Base-by-base conservation (phyloP, 2,329 filamentous ascomycete species). In the Ceratocystis huliohia region DNA sequence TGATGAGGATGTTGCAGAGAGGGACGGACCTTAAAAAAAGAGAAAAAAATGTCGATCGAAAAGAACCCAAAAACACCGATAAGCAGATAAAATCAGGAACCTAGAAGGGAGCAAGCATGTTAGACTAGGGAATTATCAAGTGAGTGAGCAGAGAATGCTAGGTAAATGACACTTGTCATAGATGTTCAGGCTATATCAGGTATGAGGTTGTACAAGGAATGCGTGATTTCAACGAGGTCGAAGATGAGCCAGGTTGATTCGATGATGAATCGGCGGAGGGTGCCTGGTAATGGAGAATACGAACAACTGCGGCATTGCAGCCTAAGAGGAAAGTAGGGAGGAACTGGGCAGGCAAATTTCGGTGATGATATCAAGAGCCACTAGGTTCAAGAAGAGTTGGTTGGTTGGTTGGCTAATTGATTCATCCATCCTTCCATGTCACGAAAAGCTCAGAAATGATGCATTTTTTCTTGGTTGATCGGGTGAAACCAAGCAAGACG, bases 1-100 rank as follows among this genome's bases (percentile, higher is more conserved):
- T 45, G 37, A 45, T 1, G 5, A n/a, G n/a, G 5, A 37, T 20
- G n/a, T 17, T 17, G 28, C 1, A 10, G 44, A 17, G 45, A 17
- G 25, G 30, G 30, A n/a, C 25, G 20, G 15, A 63, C 62, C 62
- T 63, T 63, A 63, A 63, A 20, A 20, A 33, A 48, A 63, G 30
- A 63, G 46, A 48, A 63, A 63, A 37, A 50, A 46, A 63, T 46
- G 44, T 63, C 46, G 53, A 65, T 65, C 56, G 46, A 61, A 63
- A 65, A 59, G 53, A 65, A 59, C 64, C 41, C 64, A 59, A 63
- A 41, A 66, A 57, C 65, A 66, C 65, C 61, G 61, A 57, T 59
- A 50, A 64, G 44, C 61, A 63, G 57, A 59, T 56, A 61, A 59
- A 64, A 57, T 59, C 50, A 67, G 56, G 45, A 50, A 50, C 63